Percentiles rank a stretch among this genome's conserved stretches.
These are phyloP conservation scores for Aspergillus sp. DNA, from an alignment of 2,329 filamentous ascomycete species.

Conservation along the genomic window DNA sequence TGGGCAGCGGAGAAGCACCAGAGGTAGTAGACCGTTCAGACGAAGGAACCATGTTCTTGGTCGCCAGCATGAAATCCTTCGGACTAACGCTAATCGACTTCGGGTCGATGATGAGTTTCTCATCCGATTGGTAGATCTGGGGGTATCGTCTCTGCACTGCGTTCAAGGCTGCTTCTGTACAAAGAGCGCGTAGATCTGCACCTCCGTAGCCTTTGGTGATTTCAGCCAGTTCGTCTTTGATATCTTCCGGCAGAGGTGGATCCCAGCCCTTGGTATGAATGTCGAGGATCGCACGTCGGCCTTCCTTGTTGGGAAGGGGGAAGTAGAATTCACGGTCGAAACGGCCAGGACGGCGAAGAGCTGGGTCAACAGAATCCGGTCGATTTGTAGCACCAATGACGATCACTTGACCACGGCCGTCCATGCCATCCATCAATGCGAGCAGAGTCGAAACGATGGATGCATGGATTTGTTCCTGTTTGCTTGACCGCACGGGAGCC, in stretches of 20 bases:
- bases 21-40: constrained; percentile 85
- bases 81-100: constrained; percentile 77
- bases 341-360: constrained; percentile 83
- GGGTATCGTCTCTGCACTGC: constrained; percentile 92
- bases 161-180: constrained; percentile 92
- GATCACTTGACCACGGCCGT: constrained; percentile 94
- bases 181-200: constrained; percentile 87
- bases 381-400: constrained; percentile 98
- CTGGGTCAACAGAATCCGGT: constrained; percentile 92
- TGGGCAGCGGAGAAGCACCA: constrained; percentile 72
- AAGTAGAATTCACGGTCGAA: constrained; percentile 99
- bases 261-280: constrained; percentile 97
- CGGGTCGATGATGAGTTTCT: constrained; percentile 84
- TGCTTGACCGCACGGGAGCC: constrained; percentile 91
- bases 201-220: constrained; percentile 94
- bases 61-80: constrained; percentile 93
- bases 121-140: constrained; percentile 85
- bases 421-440: constrained; percentile 95
- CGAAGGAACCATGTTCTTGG: constrained; percentile 93
- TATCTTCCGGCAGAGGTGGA: constrained; percentile 61
- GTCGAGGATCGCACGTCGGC: constrained; percentile 77
- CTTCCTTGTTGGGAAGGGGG: constrained; percentile 74
- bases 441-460: constrained; percentile 94
- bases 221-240: constrained; percentile 75
- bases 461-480: constrained; percentile 97